Base-by-base conservation (phyloP, 2,329 filamentous ascomycete genomes). In the Fonsecaea nubica region DNA sequence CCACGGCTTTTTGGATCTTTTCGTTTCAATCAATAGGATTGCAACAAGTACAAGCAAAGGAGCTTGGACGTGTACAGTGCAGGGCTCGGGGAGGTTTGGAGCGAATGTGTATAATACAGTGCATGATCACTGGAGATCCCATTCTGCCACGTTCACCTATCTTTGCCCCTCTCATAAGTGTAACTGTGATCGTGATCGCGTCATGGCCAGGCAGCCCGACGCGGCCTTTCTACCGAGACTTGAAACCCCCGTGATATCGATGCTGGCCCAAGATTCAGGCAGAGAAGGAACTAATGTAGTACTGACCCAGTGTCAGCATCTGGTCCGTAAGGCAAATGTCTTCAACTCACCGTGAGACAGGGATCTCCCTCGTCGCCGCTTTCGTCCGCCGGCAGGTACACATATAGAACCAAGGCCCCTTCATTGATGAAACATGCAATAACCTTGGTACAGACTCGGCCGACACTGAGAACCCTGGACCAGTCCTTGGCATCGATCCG, bases 401-500 rank as follows among this genome's bases (percentile, higher is more conserved):
- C 80, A 63, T 82, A 82, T 9, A 82, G 73, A 30, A 82, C 76
- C 48, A 82, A 68, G 0, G 80, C 81, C 10, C 78, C 81, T 32
- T 82, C 79, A 60, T 82, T 77, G 60, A 82, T 76, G 42, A 82
- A 81, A 62, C 93, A 97, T 64, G 93, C 95, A 81, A 98, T 95
- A 59, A 98, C 94, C 72, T 92, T 86, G 0, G 93, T 94, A 72
- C 95, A 94, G 35, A 98, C 81, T 58, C 93, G 85, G 1, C 94
- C 94, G 12, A 98, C 93, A 77, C 92, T 96, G 71, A 99, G 83
- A n/a, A 98, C 94, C 72, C 87, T 88, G 36, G 92, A 92, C 94
- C 95, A 98, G 77, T 99, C 95, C 77, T 89, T 90, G 38, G 93
- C 95, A 79, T 98, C 95, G 30, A 98, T 93, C 61, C 92, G 85